These are phyloP conservation scores for Stentor coeruleus DNA, from an alignment of 73 alveolate genomes.

Conservation along the genomic window DNA sequence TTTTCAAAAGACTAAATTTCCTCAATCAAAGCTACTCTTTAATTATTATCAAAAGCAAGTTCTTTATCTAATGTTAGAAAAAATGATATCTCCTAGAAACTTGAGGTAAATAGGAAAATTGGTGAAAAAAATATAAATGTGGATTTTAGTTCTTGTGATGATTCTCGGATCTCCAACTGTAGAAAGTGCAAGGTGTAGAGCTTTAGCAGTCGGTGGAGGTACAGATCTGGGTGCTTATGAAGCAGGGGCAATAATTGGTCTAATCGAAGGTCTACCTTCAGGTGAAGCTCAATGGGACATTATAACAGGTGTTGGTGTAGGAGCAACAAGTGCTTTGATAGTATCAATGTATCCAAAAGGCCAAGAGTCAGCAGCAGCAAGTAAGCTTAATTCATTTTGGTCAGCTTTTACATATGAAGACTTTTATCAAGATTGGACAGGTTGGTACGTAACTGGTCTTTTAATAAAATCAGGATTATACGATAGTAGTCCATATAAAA, in stretches of 20 bases:
- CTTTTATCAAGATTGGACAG: constrained; percentile 40
- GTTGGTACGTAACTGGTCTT: not conserved
- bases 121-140: constrained; percentile 17
- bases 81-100: too few species aligned
- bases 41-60: too few species aligned
- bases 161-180: not conserved
- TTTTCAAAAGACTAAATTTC: too few species aligned
- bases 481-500: not conserved
- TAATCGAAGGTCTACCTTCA: constrained; percentile 33
- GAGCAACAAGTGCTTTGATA: constrained; percentile 53
- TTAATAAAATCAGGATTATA: not conserved
- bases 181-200: constrained; percentile 33
- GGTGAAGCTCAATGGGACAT: constrained; percentile 55
- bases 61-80: too few species aligned
- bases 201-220: constrained; percentile 56
- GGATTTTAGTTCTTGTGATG: constrained; percentile 9
- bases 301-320: constrained; percentile 60
- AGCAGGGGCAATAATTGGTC: constrained; percentile 54
- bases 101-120: too few species aligned
- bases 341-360: constrained; percentile 49
- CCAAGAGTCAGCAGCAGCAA: constrained; percentile 38
- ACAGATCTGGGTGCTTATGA: constrained; percentile 61
- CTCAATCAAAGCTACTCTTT: too few species aligned
- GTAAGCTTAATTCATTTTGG: constrained; percentile 36
- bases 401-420: not conserved